Evolutionary conservation across 805 yeast species (phyloP).

Genomic region (Torulaspora maleeae): DNA sequence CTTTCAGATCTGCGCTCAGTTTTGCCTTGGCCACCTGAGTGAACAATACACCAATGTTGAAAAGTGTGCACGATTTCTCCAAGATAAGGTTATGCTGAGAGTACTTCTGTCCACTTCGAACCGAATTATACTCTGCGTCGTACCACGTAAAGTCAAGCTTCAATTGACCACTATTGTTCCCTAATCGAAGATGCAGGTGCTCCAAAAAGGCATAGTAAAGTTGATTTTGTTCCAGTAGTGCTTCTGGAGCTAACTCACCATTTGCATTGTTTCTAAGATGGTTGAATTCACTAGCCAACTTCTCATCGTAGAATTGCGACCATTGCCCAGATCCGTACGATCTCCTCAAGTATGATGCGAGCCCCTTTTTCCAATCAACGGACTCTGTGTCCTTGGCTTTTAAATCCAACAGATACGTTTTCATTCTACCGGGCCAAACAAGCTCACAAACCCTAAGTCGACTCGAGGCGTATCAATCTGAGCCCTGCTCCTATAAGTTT

Average conservation of each 20-base stretch:
- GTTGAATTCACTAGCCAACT: constrained; percentile 26
- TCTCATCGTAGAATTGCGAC: constrained; percentile 31
- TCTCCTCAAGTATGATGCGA: constrained; percentile 29
- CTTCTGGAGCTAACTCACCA: constrained; percentile 31
- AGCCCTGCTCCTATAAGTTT: not conserved
- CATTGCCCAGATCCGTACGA: constrained; percentile 33
- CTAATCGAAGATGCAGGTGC: constrained; percentile 69
- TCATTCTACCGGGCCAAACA: constrained; percentile 17
- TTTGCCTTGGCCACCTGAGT: constrained; percentile 46
- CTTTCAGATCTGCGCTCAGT: constrained; percentile 45
- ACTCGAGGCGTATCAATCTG: not conserved
- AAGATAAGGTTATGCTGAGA: constrained; percentile 80
- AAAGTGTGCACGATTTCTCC: constrained; percentile 82
- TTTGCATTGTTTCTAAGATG: constrained; percentile 32
- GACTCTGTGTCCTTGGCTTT: constrained; percentile 32
- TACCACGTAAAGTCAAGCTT: constrained; percentile 69
- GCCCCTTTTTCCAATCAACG: constrained; percentile 30
- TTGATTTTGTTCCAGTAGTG: constrained; percentile 39
- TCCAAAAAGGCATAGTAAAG: constrained; percentile 80
- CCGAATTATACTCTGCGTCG: constrained; percentile 56
- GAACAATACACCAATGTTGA: constrained; percentile 66
- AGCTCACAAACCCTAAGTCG: too few species aligned
- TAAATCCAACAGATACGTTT: constrained; percentile 23
- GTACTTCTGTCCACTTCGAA: constrained; percentile 35
- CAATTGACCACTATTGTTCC: constrained; percentile 53